Evolutionary conservation across 129 eudicot species (phyloP).

Genomic region (Chrysanthemum lavandulifolium): DNA sequence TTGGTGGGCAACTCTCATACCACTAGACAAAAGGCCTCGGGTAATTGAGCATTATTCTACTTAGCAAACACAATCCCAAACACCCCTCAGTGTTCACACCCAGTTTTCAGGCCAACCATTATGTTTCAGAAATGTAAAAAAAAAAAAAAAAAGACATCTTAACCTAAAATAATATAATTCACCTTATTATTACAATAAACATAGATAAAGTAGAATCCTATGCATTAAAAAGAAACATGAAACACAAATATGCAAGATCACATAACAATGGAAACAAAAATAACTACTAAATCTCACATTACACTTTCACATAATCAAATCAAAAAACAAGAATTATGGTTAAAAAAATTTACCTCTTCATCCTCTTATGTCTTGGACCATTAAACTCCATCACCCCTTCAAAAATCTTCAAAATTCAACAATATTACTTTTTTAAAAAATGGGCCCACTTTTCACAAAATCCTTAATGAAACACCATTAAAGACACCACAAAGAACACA

Average conservation of each 20-base stretch:
- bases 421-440: not conserved
- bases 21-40: too few species aligned
- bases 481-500: constrained; percentile 25
- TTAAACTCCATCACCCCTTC: constrained; percentile 30
- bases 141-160: not conserved
- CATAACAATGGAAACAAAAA: not conserved
- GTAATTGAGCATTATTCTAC: too few species aligned
- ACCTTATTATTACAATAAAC: not conserved
- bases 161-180: not conserved
- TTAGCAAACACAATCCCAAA: too few species aligned
- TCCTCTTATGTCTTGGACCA: constrained; percentile 36
- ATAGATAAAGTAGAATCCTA: not conserved
- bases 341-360: constrained; percentile 20
- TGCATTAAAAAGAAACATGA: not conserved
- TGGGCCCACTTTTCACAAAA: constrained; percentile 6
- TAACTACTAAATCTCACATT: not conserved
- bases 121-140: not conserved
- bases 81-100: too few species aligned
- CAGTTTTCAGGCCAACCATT: too few species aligned
- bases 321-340: not conserved
- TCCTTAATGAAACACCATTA: constrained; percentile 13
- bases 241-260: not conserved
- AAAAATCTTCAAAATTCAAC: constrained; percentile 18
- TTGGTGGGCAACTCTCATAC: too few species aligned
- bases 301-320: constrained; percentile 6